phyloP scores from a whole-genome alignment of 805 yeast genomes.

The Lachancea kluyveri region DNA sequence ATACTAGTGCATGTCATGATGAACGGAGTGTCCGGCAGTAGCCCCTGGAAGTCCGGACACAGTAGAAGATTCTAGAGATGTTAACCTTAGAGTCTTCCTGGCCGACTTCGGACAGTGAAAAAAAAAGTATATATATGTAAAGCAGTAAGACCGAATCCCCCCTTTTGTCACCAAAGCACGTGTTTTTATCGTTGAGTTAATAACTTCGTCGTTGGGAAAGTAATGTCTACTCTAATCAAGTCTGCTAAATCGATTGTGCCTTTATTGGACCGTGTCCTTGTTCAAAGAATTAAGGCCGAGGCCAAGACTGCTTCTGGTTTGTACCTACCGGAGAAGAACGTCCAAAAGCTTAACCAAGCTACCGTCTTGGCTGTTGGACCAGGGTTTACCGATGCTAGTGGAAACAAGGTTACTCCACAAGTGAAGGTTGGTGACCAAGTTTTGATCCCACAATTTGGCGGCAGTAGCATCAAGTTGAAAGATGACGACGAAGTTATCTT shows the following conservation, averaged over 20 bases:
- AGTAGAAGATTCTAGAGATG: too few relatives aligned
- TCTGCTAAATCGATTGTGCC: conserved; percentile 87
- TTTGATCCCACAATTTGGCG: conserved; percentile 91
- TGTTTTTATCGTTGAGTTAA: too few relatives aligned
- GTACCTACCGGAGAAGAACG: conserved; percentile 93
- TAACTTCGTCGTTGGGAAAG: too few relatives aligned
- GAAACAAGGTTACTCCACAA: conserved; percentile 63
- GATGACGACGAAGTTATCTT: conserved; percentile 70
- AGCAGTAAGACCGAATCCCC: too few relatives aligned
- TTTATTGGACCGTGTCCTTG: conserved; percentile 90
- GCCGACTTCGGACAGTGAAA: too few relatives aligned
- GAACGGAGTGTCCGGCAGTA: too few relatives aligned
- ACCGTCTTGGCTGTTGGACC: conserved; percentile 94
- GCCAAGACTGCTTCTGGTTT: conserved; percentile 89
- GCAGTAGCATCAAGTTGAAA: conserved; percentile 80
- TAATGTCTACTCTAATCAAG: conserved; percentile 61
- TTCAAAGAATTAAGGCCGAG: conserved; percentile 89
- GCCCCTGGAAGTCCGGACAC: too few relatives aligned
- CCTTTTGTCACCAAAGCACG: too few relatives aligned
- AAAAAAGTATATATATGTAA: too few relatives aligned
- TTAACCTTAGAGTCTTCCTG: too few relatives aligned
- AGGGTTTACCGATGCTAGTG: conserved; percentile 72
- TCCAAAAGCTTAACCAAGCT: conserved; percentile 88
- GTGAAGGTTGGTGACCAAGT: conserved; percentile 92
- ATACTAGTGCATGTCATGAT: too few relatives aligned